Conservation (phyloP, 2,329 filamentous ascomycete species). For the Botrytis medusae region DNA sequence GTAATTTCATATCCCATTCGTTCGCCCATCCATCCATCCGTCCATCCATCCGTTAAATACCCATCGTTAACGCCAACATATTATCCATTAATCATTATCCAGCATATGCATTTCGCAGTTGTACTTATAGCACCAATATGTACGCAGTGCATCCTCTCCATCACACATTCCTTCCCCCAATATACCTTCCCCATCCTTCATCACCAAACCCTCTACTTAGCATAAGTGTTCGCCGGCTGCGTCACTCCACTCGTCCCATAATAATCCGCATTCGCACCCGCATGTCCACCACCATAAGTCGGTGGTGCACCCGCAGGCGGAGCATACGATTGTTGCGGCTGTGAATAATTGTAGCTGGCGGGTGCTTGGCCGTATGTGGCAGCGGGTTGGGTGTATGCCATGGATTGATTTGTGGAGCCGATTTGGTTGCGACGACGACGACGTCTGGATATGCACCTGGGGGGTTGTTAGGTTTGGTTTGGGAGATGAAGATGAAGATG, state of each 20-base stretch:
- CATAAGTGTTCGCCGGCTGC: slow-evolving; percentile 27
- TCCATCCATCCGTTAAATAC: no score
- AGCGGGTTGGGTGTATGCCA: slow-evolving; percentile 12
- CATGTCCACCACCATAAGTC: slow-evolving; percentile 16
- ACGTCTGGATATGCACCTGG: slow-evolving; percentile 3
- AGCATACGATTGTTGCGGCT: slow-evolving; percentile 23
- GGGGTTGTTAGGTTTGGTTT: background rate
- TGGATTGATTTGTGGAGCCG: slow-evolving; percentile 10
- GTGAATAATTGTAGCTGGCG: slow-evolving; percentile 10
- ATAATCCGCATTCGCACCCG: slow-evolving; percentile 22
- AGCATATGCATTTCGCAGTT: background rate
- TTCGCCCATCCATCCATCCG: no score
- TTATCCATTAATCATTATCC: slow-evolving; percentile 13
- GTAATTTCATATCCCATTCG: background rate
- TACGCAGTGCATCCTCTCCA: background rate
- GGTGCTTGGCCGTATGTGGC: slow-evolving; percentile 16
- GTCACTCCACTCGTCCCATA: slow-evolving; percentile 28
- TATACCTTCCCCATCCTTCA: background rate
- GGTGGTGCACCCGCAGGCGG: slow-evolving; percentile 23
- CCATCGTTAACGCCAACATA: background rate
- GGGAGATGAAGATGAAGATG: background rate
- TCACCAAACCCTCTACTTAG: background rate
- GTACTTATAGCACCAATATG: background rate
- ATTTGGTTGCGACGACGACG: slow-evolving; percentile 24
- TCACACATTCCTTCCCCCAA: background rate